Evolutionary conservation across 345 rosid species (phyloP).

Genomic region (Rhizophora apiculata): DNA sequence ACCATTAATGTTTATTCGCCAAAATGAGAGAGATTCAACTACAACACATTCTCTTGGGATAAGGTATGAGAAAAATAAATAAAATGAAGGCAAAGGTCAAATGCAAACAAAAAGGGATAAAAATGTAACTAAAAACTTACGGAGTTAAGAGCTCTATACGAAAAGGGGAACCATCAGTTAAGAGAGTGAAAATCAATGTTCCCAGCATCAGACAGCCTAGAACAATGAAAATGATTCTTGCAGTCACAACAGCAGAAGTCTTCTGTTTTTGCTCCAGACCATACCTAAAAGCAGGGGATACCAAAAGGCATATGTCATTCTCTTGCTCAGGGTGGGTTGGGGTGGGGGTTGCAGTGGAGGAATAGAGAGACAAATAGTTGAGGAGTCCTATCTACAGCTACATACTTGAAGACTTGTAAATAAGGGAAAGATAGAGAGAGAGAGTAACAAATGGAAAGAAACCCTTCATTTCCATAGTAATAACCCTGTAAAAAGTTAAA

Average conservation of each 20-base stretch:
- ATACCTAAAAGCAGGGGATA: slow-evolving; percentile 36
- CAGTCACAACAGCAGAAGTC: slow-evolving; percentile 45
- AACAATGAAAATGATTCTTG: slow-evolving; percentile 54
- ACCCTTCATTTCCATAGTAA: too few relatives aligned
- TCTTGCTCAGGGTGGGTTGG: too few relatives aligned
- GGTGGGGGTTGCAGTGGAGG: too few relatives aligned
- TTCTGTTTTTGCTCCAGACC: slow-evolving; percentile 37
- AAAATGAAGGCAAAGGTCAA: background rate
- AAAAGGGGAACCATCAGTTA: slow-evolving; percentile 81
- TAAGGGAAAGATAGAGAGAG: too few relatives aligned
- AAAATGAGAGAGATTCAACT: background rate
- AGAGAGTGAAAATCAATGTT: slow-evolving; percentile 62
- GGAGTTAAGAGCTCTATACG: slow-evolving; percentile 76
- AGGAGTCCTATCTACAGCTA: too few relatives aligned
- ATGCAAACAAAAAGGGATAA: background rate
- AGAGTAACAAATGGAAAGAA: background rate
- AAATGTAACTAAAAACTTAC: slow-evolving; percentile 39
- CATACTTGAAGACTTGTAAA: too few relatives aligned
- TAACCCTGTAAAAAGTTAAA: background rate
- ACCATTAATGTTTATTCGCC: background rate
- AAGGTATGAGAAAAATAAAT: background rate
- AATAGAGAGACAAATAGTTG: too few relatives aligned
- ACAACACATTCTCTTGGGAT: background rate
- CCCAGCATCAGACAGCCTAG: slow-evolving; percentile 70
- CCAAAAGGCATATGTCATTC: slow-evolving; percentile 1